Base-by-base conservation (phyloP, 306 rosid species). In the Cicer bijugum region DNA sequence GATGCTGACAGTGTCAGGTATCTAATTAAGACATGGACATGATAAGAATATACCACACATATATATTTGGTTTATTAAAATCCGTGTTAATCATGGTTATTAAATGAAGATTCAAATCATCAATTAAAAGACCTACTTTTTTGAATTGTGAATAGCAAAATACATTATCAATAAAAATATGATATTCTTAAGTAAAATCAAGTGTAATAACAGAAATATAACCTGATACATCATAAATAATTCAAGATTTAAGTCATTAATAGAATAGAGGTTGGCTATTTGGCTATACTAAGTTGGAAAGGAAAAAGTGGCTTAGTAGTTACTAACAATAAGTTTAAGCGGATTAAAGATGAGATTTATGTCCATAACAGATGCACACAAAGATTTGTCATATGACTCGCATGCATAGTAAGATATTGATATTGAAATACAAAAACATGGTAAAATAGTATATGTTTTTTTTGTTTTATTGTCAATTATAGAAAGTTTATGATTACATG, bases 21-120 rank as follows among this genome's bases (percentile, higher is more conserved):
- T 65, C 82, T 72, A 57, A 67, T 15, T 59, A 51, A 28, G 39
- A 56, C 37, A 74, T 12, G 52, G 19, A 11, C 10, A 62, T 38
- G 64, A 48, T 4, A 6, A 69, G 12, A 14, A 51, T 20, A 4
- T 39, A 69, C 1, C 8, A 20, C 8, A 45, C 9, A 11, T 51
- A 44, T 28, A 15, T 51, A 44, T 28, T 56, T 62, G 9, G n/a
- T 64, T 55, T 71, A 43, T 20, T 9, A 69, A 48, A 19, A 60
- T 59, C 3, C 5, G 0, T 51, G 57, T 51, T 51, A 12, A 7
- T 51, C 20, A 47, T 12, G 6, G 52, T 5, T 47, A 47, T 12
- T 15, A 12, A 47, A 47, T 12, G 2, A 1, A 5, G 52, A 47
- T 47, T 47, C 52, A 47, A 12, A 12, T 5, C n/a, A 4, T 46